Evolutionary conservation across 179 eudicot species (phyloP).

Genomic region (Silene vulgaris): DNA sequence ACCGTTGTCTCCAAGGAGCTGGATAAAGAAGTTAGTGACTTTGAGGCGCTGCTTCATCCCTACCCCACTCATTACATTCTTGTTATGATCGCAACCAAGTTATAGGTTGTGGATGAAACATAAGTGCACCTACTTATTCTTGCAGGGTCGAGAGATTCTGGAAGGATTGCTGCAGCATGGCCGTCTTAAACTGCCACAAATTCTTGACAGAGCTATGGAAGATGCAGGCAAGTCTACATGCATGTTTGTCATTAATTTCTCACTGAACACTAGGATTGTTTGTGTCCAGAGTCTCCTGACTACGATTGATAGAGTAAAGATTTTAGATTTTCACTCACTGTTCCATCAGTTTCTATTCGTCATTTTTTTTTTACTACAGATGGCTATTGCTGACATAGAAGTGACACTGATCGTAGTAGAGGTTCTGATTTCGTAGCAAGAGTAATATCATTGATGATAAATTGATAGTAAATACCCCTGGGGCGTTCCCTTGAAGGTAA

Average conservation of each 20-base stretch:
- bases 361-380: neutral
- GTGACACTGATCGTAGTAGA: neutral
- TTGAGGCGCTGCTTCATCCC: neutral
- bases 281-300: neutral
- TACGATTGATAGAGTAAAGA: neutral
- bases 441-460: neutral
- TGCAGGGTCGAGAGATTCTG: conserved; percentile 53
- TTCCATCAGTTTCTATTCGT: neutral
- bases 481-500: neutral
- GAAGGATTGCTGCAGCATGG: conserved; percentile 88
- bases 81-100: conserved; percentile 7
- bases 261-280: neutral
- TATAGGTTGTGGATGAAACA: neutral
- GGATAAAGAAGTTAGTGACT: conserved; percentile 57
- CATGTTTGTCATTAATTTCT: conserved; percentile 5
- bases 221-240: conserved; percentile 41
- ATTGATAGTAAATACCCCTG: neutral
- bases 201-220: conserved; percentile 56
- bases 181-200: conserved; percentile 67
- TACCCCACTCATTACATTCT: neutral
- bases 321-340: neutral
- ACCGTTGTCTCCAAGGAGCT: conserved; percentile 48
- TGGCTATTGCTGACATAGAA: too few relatives aligned
- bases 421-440: neutral
- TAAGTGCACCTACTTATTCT: conserved; percentile 7